phyloP scores from a whole-genome alignment of 768 basidiomycete genomes.

The Tephrocybe sp. region DNA sequence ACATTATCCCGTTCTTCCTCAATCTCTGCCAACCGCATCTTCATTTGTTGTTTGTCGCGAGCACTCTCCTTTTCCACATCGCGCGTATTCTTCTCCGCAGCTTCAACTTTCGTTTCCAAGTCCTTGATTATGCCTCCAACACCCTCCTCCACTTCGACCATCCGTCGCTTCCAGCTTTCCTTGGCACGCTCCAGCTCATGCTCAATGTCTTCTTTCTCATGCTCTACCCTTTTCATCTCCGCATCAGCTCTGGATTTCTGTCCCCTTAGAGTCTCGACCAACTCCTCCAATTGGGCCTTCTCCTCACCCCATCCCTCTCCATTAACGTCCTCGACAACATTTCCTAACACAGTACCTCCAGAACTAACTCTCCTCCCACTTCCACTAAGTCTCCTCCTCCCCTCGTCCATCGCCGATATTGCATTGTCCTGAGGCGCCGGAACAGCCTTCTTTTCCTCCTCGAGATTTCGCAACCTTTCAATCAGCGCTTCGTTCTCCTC shows the following conservation, averaged over 20 bases:
- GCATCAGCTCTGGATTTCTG: conserved; percentile 44
- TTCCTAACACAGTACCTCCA: conserved; percentile 51
- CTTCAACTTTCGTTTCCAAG: conserved; percentile 54
- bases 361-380: conserved; percentile 52
- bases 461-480: conserved; percentile 50
- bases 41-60: conserved; percentile 42
- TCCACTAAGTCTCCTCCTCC: conserved; percentile 34
- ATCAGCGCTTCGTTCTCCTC: conserved; percentile 80
- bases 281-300: conserved; percentile 56
- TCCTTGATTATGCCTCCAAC: conserved; percentile 67
- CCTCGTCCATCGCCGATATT: conserved; percentile 20
- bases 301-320: conserved; percentile 75
- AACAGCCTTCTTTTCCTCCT: conserved; percentile 45
- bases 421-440: conserved; percentile 25
- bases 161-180: conserved; percentile 68
- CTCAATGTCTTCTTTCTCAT: conserved; percentile 46
- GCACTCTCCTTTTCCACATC: conserved; percentile 38
- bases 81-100: conserved; percentile 48
- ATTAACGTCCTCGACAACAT: conserved; percentile 61
- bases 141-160: conserved; percentile 69
- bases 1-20: conserved; percentile 57
- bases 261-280: conserved; percentile 48
- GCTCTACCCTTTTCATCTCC: conserved; percentile 44
- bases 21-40: conserved; percentile 43
- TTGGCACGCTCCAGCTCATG: conserved; percentile 58